These are phyloP conservation scores for Prinsepia uniflora DNA, from an alignment of 306 rosid species.

Conservation along the genomic window DNA sequence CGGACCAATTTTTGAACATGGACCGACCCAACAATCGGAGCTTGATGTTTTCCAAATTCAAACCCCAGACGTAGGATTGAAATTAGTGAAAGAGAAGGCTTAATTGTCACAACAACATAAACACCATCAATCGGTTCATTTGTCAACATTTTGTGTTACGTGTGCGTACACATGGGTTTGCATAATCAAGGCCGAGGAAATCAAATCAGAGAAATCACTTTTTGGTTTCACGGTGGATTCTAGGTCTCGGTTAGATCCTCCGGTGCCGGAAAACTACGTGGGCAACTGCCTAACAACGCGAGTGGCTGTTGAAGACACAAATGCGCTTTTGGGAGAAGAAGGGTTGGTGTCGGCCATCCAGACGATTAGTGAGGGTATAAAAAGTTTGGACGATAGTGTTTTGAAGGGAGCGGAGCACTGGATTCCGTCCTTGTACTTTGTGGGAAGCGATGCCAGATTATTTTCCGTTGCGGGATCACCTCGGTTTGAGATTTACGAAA, in stretches of 20 bases:
- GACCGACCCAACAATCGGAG: slow-evolving; percentile 12
- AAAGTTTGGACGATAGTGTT: no score
- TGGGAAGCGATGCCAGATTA: not conserved
- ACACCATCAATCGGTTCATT: not conserved
- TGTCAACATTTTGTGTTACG: slow-evolving; percentile 10
- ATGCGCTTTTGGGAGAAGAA: slow-evolving; percentile 16
- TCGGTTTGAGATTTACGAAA: slow-evolving; percentile 29
- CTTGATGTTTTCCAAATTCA: not conserved
- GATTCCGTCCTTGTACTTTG: no score
- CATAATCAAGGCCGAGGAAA: slow-evolving; percentile 6
- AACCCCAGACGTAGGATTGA: not conserved
- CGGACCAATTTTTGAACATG: not conserved
- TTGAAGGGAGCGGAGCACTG: no score
- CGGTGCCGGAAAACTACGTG: slow-evolving; percentile 10
- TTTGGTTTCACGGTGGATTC: not conserved
- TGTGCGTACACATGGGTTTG: slow-evolving; percentile 19
- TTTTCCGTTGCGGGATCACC: slow-evolving; percentile 25
- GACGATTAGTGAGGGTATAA: no score
- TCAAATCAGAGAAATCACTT: not conserved
- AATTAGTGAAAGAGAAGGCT: no score
- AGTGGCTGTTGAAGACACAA: not conserved
- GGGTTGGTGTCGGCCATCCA: slow-evolving; percentile 15
- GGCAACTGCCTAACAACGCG: slow-evolving; percentile 17
- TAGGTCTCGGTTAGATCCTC: slow-evolving; percentile 19
- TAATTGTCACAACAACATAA: not conserved